Base-by-base conservation (phyloP, 139 green algal genomes). In the Asterochloris sp. region DNA sequence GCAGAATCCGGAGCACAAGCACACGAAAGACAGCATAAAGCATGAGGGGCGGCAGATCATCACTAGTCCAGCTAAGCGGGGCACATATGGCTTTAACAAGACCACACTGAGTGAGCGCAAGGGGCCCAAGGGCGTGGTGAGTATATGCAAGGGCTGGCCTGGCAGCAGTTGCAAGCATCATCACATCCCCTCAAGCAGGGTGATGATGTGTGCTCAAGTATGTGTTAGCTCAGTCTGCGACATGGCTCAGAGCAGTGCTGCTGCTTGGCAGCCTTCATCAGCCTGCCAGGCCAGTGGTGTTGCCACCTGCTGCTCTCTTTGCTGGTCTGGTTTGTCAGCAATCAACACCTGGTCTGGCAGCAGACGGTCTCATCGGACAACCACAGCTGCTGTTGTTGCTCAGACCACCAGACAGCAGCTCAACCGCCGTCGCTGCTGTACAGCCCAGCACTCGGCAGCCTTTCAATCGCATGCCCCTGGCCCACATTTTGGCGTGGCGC, bases 11-110 rank as follows among this genome's bases (percentile, higher is more conserved):
- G 83, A 89, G 83, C 62, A 26, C 13, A 81, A 62, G 29, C 67
- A 88, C 0, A 81, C 78, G 12, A 62, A 81, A 4, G 73, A 67
- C 15, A 62, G 71, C 73, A 85, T 82, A 68, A 79, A 74, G 74
- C 83, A 81, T 47, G 76, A 38, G 19, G 28, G 27, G 79, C 78
- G 28, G 17, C 61, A 81, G n/a, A 82, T 60, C 61, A 73, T 62
- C 76, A 84, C 85, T 38, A 87, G 79, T 1, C 90, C 91, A 24
- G 81, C 83, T 28, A 95, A 95, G 79, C 91, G 89, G 76, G 92
- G 92, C 47, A 64, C 67, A 27, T 89, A 87, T 73, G 87, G 87
- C 0, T 79, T 74, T 17, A 81, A 78, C 74, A 78, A 78, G n/a
- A 90, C 87, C 23, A 90, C 87, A 11, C 71, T 89, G 69, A 80